These are phyloP conservation scores for Leccinum subtestaceum DNA, from an alignment of 768 basidiomycete genomes.

Conservation along the genomic window DNA sequence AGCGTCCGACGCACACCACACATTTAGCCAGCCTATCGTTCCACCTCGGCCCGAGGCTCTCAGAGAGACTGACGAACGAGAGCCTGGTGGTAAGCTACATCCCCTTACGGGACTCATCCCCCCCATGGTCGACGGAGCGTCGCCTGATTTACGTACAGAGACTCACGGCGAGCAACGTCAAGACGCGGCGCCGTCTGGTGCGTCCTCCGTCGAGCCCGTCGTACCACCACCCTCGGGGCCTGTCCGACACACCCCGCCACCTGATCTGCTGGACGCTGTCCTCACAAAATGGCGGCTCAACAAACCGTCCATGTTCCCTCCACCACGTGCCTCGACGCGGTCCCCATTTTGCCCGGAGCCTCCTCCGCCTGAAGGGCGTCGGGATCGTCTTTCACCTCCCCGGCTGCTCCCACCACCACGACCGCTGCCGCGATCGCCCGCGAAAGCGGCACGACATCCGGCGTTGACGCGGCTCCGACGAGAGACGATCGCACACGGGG, in stretches of 20 bases:
- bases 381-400: not conserved
- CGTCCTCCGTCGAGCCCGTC: conserved; percentile 4
- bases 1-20: conserved; percentile 1
- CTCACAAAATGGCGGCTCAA: not conserved
- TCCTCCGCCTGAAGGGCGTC: not conserved
- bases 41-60: not conserved
- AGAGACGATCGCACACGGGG: conserved; percentile 11
- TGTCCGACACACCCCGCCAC: not conserved
- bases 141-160: not conserved
- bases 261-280: not conserved
- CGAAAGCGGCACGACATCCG: conserved; percentile 10
- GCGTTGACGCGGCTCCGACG: conserved; percentile 14
- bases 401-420: not conserved
- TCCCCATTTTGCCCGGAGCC: conserved; percentile 20
- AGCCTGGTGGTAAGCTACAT: not conserved
- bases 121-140: not conserved
- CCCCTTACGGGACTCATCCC: not conserved
- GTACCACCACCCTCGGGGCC: not conserved
- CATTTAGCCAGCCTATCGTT: conserved; percentile 14
- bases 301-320: conserved; percentile 12
- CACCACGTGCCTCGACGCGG: conserved; percentile 16
- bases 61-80: not conserved
- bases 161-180: not conserved
- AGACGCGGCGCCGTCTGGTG: not conserved
- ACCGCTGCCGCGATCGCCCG: not conserved